A percentile compares a stretch with the other conserved stretches of the same genome.
Evolutionary conservation across 306 rosid species (phyloP).

Genomic region (Gastrolobium bilobum): DNA sequence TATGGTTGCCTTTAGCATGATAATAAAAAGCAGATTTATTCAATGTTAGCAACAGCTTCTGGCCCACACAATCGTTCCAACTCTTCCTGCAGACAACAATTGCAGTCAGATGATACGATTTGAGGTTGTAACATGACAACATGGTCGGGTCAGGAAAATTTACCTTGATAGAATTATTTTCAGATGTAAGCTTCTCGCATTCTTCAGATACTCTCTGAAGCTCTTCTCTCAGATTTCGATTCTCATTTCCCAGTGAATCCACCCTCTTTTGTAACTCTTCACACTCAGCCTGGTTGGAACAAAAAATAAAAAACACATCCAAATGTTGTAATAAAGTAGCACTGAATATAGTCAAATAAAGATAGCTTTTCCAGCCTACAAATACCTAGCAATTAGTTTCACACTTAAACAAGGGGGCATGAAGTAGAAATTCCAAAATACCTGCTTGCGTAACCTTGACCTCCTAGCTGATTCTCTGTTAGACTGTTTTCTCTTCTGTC

Average conservation of each 20-base stretch:
- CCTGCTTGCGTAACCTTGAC: conserved; percentile 94
- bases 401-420: conserved; percentile 14
- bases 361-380: not conserved
- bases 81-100: conserved; percentile 71
- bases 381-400: not conserved
- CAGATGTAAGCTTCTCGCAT: conserved; percentile 75
- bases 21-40: conserved; percentile 43
- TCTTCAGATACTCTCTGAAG: conserved; percentile 82
- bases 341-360: conserved; percentile 25
- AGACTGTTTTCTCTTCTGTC: conserved; percentile 93
- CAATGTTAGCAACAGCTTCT: conserved; percentile 71
- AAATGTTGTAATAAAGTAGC: conserved; percentile 11
- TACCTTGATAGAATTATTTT: conserved; percentile 82
- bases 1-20: conserved; percentile 44
- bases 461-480: conserved; percentile 93
- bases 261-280: conserved; percentile 86
- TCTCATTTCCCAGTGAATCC: conserved; percentile 74
- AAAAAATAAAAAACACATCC: conserved; percentile 32
- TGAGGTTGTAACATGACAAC: not conserved
- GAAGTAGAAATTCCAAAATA: conserved; percentile 35
- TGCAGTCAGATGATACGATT: conserved; percentile 1
- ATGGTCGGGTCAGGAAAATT: conserved; percentile 4
- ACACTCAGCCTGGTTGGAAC: conserved; percentile 77
- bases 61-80: conserved; percentile 77
- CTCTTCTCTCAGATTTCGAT: conserved; percentile 71